Percentiles rank a stretch among this genome's conserved stretches.
Evolutionary conservation across 1,139 yeast species (phyloP).

Genomic region (Hemisphaericaspora xylofermentans): DNA sequence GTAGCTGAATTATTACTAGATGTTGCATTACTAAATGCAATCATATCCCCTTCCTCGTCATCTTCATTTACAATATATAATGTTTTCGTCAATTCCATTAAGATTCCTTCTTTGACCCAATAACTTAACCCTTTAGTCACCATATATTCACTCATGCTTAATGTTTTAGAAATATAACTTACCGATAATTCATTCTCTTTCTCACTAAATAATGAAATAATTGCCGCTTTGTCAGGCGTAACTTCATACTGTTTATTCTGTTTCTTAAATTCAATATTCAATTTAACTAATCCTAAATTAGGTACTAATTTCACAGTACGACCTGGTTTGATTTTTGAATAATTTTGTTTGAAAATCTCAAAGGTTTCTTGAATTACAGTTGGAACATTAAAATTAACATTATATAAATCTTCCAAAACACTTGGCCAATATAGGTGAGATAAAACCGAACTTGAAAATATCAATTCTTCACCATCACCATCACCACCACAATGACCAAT

Average conservation of each 20-base stretch:
- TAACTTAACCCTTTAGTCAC: slow-evolving; percentile 44
- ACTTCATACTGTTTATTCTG: slow-evolving; percentile 46
- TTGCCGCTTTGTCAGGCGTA: slow-evolving; percentile 68
- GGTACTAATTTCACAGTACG: slow-evolving; percentile 60
- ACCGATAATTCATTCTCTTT: slow-evolving; percentile 25
- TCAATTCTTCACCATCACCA: too few species aligned
- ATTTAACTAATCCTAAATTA: slow-evolving; percentile 58
- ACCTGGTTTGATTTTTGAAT: slow-evolving; percentile 48
- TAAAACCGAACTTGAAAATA: slow-evolving; percentile 21
- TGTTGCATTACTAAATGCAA: not conserved
- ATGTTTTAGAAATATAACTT: slow-evolving; percentile 23
- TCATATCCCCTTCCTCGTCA: slow-evolving; percentile 5
- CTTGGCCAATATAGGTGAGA: slow-evolving; percentile 57
- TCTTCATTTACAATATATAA: slow-evolving; percentile 22
- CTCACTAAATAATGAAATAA: slow-evolving; percentile 55
- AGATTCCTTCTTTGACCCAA: slow-evolving; percentile 57
- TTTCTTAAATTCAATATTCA: slow-evolving; percentile 56
- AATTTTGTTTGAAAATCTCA: slow-evolving; percentile 43
- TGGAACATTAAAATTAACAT: slow-evolving; percentile 49
- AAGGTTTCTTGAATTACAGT: slow-evolving; percentile 34
- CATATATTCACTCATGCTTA: slow-evolving; percentile 39
- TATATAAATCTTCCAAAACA: slow-evolving; percentile 26
- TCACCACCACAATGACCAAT: slow-evolving; percentile 6
- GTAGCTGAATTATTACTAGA: not conserved
- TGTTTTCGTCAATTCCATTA: slow-evolving; percentile 36